phyloP scores from a whole-genome alignment of 164 flowering plant species.

The Stephania cephalantha region DNA sequence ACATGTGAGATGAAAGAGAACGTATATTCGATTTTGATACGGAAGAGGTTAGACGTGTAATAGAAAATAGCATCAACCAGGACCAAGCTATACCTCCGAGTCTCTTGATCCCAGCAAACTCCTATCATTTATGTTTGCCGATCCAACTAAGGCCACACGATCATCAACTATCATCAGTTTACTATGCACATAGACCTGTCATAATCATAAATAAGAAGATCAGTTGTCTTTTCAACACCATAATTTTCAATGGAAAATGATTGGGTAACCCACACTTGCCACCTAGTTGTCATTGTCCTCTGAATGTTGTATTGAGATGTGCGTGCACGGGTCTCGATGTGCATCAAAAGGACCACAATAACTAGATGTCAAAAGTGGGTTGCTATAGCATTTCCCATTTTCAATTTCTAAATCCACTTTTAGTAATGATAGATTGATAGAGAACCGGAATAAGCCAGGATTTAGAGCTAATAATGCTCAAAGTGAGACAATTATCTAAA shows the following conservation, averaged over 20 bases:
- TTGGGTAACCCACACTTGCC: no score
- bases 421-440: not conserved
- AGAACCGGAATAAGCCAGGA: not conserved
- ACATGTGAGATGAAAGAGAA: not conserved
- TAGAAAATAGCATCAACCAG: not conserved
- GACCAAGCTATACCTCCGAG: constrained; percentile 67
- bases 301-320: no score
- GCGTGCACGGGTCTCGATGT: no score
- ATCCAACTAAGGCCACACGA: constrained; percentile 61
- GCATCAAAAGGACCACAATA: no score
- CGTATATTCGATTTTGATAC: not conserved
- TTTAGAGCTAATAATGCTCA: not conserved
- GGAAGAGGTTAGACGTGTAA: not conserved
- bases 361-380: no score
- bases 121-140: constrained; percentile 94
- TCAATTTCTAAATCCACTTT: not conserved
- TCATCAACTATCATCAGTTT: constrained; percentile 95
- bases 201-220: not conserved
- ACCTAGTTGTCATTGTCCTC: no score
- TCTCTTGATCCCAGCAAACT: constrained; percentile 97
- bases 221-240: no score
- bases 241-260: no score
- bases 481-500: not conserved
- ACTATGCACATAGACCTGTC: constrained; percentile 93
- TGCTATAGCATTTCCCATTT: no score